These are phyloP conservation scores for Solanum pennellii DNA, from an alignment of 257 asterid genomes.

Conservation along the genomic window DNA sequence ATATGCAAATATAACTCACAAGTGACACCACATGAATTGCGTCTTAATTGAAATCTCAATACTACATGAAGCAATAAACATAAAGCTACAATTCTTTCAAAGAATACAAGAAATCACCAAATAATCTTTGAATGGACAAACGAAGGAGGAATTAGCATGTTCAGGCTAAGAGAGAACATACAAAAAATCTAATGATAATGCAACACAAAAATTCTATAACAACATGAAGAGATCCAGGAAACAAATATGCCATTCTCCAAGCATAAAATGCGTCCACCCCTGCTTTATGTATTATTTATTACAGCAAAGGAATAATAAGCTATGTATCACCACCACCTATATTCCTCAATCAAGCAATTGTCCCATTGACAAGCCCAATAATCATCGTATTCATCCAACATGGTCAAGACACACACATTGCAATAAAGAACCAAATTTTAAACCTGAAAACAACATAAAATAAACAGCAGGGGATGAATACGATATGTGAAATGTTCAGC, in stretches of 20 bases:
- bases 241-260: slow-evolving; percentile 10
- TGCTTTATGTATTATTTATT: not conserved
- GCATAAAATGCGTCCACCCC: too few species aligned
- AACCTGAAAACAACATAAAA: slow-evolving; percentile 14
- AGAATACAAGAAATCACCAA: too few species aligned
- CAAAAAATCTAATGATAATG: too few species aligned
- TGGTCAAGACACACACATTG: slow-evolving; percentile 14
- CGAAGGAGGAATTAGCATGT: too few species aligned
- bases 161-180: too few species aligned
- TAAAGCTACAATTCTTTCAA: too few species aligned
- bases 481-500: slow-evolving; percentile 3
- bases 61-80: too few species aligned
- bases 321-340: slow-evolving; percentile 19
- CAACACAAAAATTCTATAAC: not conserved
- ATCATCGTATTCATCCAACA: not conserved
- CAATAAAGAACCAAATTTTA: slow-evolving; percentile 18
- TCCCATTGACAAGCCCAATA: slow-evolving; percentile 8
- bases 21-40: too few species aligned
- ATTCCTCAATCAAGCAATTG: slow-evolving; percentile 10
- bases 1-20: too few species aligned
- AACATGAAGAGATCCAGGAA: slow-evolving; percentile 7
- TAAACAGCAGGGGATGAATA: slow-evolving; percentile 7
- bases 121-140: too few species aligned
- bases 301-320: slow-evolving; percentile 11
- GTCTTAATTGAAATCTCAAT: too few species aligned